Evolutionary conservation across 352 stramenopile genomes (phyloP).

Genomic region (Phytopythium montanum): DNA sequence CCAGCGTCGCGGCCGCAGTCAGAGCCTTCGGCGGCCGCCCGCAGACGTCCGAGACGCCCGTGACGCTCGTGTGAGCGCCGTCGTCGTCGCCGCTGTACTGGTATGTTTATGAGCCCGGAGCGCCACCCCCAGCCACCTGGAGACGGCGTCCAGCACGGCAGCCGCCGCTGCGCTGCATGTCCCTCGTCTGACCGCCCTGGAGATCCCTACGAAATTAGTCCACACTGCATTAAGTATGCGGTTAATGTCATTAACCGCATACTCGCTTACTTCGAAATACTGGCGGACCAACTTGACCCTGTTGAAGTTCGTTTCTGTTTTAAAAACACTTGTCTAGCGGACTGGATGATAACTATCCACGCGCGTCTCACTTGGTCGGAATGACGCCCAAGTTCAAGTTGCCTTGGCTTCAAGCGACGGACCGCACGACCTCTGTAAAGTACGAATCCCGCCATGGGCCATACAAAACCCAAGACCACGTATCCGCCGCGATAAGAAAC

Average conservation of each 20-base stretch:
- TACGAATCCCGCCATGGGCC: neutral
- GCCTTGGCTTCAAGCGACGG: neutral
- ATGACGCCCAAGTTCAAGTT: conserved; percentile 5
- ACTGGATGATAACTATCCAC: too few relatives aligned
- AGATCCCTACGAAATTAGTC: neutral
- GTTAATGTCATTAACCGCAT: neutral
- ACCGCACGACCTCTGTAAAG: neutral
- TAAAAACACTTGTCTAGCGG: too few relatives aligned
- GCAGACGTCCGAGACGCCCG: conserved; percentile 16
- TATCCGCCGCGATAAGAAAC: neutral
- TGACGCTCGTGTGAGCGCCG: conserved; percentile 17
- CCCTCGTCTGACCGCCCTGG: neutral
- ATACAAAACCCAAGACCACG: conserved; percentile 2
- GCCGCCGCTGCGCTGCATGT: neutral
- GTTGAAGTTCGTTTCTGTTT: neutral
- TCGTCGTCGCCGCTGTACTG: neutral
- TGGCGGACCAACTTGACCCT: neutral
- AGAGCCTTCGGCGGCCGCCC: neutral
- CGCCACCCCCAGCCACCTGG: neutral
- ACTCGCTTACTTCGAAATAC: neutral
- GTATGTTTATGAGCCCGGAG: conserved; percentile 8
- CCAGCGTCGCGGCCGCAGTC: neutral
- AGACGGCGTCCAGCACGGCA: neutral
- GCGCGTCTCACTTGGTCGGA: too few relatives aligned
- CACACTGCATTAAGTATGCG: too few relatives aligned